phyloP scores from a whole-genome alignment of 1,284 basidiomycete genomes.

The Kalmanozyma brasiliensis region DNA sequence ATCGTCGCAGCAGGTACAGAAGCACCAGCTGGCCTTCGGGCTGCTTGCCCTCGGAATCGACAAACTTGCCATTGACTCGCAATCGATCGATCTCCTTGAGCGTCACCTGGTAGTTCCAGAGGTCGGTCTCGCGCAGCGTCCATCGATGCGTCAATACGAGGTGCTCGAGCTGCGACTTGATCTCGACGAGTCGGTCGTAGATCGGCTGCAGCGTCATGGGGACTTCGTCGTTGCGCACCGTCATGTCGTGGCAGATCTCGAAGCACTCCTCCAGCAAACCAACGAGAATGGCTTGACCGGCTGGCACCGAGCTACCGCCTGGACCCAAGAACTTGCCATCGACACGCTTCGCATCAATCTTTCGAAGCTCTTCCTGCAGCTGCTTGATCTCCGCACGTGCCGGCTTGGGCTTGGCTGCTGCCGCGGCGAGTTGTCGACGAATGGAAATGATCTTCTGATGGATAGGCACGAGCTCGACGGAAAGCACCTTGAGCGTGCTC shows the following conservation, averaged over 20 bases:
- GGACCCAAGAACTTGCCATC: constrained; percentile 96
- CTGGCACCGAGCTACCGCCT: constrained; percentile 84
- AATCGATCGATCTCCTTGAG: constrained; percentile 96
- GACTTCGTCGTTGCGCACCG: constrained; percentile 91
- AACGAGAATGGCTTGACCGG: constrained; percentile 77
- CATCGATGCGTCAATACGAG: constrained; percentile 94
- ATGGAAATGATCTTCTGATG: constrained; percentile 82
- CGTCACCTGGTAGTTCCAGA: constrained; percentile 81
- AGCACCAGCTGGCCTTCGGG: constrained; percentile 91
- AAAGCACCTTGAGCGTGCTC: constrained; percentile 64
- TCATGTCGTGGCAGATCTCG: constrained; percentile 94
- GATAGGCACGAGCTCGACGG: constrained; percentile 67
- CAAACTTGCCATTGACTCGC: constrained; percentile 95
- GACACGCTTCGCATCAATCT: constrained; percentile 86
- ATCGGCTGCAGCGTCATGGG: constrained; percentile 88
- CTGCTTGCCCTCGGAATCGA: constrained; percentile 90
- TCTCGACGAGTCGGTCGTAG: constrained; percentile 87
- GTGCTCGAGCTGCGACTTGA: constrained; percentile 86
- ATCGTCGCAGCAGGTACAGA: constrained; percentile 89
- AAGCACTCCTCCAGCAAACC: constrained; percentile 96
- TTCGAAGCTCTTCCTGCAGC: constrained; percentile 89
- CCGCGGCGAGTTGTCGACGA: constrained; percentile 85
- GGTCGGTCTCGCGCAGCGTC: constrained; percentile 94
- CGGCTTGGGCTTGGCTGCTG: constrained; percentile 85
- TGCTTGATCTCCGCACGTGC: constrained; percentile 89